These are phyloP conservation scores for Fusarium sp. DNA, from an alignment of 2,329 filamentous ascomycete genomes.

Conservation along the genomic window DNA sequence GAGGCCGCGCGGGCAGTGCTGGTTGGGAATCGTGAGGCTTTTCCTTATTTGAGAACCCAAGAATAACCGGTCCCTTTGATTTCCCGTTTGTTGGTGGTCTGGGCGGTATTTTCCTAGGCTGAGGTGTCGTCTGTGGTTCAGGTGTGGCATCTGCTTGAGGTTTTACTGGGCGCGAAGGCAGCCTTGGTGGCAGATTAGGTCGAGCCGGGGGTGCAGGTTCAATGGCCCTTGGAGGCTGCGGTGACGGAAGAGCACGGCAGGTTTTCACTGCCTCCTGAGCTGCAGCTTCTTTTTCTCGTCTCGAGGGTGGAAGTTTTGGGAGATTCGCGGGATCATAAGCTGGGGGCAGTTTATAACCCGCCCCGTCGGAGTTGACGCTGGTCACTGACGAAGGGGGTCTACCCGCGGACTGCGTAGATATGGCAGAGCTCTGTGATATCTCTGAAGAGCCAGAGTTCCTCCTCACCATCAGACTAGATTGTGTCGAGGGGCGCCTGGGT, in stretches of 20 bases:
- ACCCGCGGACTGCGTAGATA: slow-evolving; percentile 65
- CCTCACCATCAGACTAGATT: slow-evolving; percentile 57
- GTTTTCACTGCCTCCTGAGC: slow-evolving; percentile 46
- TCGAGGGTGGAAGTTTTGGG: slow-evolving; percentile 68
- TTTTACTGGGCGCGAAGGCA: slow-evolving; percentile 63
- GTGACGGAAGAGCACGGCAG: slow-evolving; percentile 34
- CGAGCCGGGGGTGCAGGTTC: slow-evolving; percentile 49
- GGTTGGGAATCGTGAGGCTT: slow-evolving; percentile 26
- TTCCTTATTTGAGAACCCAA: slow-evolving; percentile 34
- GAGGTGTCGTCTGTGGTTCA: slow-evolving; percentile 19
- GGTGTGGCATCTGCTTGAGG: slow-evolving; percentile 28
- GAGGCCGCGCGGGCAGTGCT: slow-evolving; percentile 32
- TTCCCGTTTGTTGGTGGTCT: slow-evolving; percentile 29
- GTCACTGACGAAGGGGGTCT: slow-evolving; percentile 60
- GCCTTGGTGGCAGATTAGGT: slow-evolving; percentile 62
- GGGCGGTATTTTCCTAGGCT: slow-evolving; percentile 36
- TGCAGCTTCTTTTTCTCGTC: slow-evolving; percentile 62
- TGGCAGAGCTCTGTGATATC: slow-evolving; percentile 64
- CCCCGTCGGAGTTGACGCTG: slow-evolving; percentile 60
- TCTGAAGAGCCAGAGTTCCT: slow-evolving; percentile 71
- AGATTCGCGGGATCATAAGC: slow-evolving; percentile 67
- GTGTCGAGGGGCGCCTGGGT: slow-evolving; percentile 61
- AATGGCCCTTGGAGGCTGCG: slow-evolving; percentile 41
- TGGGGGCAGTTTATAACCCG: slow-evolving; percentile 65
- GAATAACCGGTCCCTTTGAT: slow-evolving; percentile 30